Base-by-base conservation (phyloP, 148 eudicot species). In the Camellia sinensis region DNA sequence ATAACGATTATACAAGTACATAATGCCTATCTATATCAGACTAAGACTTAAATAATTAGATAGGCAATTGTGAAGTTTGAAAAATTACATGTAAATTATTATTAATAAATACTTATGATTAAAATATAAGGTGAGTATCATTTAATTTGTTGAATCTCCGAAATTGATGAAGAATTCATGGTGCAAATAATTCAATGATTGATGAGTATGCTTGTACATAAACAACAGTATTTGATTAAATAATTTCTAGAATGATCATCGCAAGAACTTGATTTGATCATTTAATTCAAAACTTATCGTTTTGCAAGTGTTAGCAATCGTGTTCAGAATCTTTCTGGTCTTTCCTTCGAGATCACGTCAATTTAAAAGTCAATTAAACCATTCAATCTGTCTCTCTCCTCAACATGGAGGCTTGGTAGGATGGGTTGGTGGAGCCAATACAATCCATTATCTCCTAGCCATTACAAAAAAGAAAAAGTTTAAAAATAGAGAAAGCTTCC, bases 341-440 rank as follows among this genome's bases (percentile, higher is more conserved):
- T 41, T 72, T 53, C 59, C 75, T 72, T 52, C 53, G 44, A 45
- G 52, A 71, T 71, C 74, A 48, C 74, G 74, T 48, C 57, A 71
- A 71, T 45, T 71, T 48, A 17, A 71, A 71, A 71, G 74, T 71
- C 74, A 71, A 71, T 18, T 19, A 71, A 71, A 45, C 14, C 74
- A 71, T 71, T 45, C n/a, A 13, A 46, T 71, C 40, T 6, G 1
- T 46, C 74, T 46, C 74, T 43, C 50, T 14, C 50, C 37, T 29
- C 37, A 29, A 1, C 37, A 29, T 29, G 37, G 37, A 29, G 37
- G 37, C 37, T 15, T 19, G 14, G 10, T 21, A 46, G 5, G 17
- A 15, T 21, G 15, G 15, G 41, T 69, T 43, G 21, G 15, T 13
- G 3, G 4, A 41, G 52, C 52, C 6, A 1, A 22, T 7, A 64